phyloP scores from a whole-genome alignment of 1,284 basidiomycete genomes.

The Ustilago sp. region DNA sequence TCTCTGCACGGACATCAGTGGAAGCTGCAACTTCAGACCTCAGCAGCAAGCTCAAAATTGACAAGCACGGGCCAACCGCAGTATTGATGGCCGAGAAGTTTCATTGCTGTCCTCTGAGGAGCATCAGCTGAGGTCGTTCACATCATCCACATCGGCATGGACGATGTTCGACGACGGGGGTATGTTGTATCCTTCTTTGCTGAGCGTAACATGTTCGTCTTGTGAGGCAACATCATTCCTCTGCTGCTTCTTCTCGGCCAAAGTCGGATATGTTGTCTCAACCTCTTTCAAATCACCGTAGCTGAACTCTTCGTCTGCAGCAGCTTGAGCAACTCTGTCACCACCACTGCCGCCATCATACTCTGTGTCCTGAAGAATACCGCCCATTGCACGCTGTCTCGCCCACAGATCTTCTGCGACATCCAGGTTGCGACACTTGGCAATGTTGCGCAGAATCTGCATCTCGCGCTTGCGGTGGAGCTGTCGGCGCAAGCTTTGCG shows the following conservation, averaged over 20 bases:
- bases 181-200: slow-evolving; percentile 24
- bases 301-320: slow-evolving; percentile 9
- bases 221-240: neutral
- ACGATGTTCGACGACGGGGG: slow-evolving; percentile 18
- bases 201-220: neutral
- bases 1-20: neutral
- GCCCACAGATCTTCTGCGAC: slow-evolving; percentile 55
- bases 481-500: slow-evolving; percentile 47
- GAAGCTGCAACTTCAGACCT: neutral
- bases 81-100: neutral
- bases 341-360: slow-evolving; percentile 20
- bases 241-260: slow-evolving; percentile 9
- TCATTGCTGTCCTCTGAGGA: neutral
- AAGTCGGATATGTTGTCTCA: neutral
- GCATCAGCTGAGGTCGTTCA: slow-evolving; percentile 25
- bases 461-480: slow-evolving; percentile 48
- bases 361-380: slow-evolving; percentile 48
- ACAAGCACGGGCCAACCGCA: neutral
- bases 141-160: slow-evolving; percentile 9
- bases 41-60: neutral
- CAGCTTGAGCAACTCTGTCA: neutral
- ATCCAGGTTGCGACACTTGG: slow-evolving; percentile 55
- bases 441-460: slow-evolving; percentile 50
- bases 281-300: slow-evolving; percentile 24
- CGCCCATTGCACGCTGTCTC: slow-evolving; percentile 51